Evolutionary conservation across 2,329 filamentous ascomycete genomes (phyloP), one percentile per base, ranked within the genome.

Genomic region (Fusarium sublunatum): DNA sequence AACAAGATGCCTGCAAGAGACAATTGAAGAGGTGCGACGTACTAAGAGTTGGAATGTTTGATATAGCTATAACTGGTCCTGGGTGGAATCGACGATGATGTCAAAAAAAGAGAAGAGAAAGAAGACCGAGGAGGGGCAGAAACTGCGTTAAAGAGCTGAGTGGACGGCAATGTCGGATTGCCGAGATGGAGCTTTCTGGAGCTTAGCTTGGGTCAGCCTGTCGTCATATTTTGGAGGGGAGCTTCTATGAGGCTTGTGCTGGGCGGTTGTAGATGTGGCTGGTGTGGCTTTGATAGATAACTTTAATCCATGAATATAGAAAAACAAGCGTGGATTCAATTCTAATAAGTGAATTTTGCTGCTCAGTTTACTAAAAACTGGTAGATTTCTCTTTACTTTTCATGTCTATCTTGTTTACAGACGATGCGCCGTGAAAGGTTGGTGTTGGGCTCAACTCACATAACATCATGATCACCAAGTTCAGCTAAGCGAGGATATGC

Each of bases 201-300:
- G 41, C 51, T 64, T 59, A 57, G 41, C 51, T 64, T 59, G 49
- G 49, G 58, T 70, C 70, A 71, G 60, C 63, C 53, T 71, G 68
- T 72, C 71, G 71, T 73, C 71, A 73, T 66, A 54, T 56, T 53
- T 49, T 19, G 26, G 39, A 60, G 59, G 67, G 65, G 53, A 61
- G 43, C 51, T 64, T 47, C n/a, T 8, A 42, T 51, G 40, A 31
- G 41, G 36, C 29, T 51, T 44, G 19, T n/a, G 26, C 26, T 28
- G 26, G 9, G 9, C n/a, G n/a, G 26, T 2, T 34, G 24, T 22
- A 42, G 40, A 5, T 48, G 55, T 49, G 56, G 55, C 59, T 60
- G 41, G 12, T 11, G 41, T 44, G 59, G 45, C 49, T 49, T 42
- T 15, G 9, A 22, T 7, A 22, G 39, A n/a, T 10, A 25, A 13